Base-by-base conservation (phyloP, 2,329 filamentous ascomycete species). In the Nannizziopsis arthrosporioides region DNA sequence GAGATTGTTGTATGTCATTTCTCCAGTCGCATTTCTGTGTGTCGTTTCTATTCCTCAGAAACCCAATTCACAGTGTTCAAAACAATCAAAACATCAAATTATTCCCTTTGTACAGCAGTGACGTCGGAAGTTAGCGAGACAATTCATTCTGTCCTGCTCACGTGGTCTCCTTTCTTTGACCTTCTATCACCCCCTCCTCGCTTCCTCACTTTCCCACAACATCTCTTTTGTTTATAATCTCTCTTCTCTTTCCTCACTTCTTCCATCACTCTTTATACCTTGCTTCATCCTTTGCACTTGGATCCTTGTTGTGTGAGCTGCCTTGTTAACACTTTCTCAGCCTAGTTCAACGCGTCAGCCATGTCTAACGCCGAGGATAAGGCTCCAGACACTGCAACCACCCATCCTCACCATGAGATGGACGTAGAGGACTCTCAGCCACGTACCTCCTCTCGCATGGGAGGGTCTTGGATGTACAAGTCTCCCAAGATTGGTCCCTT, bases 391-490 rank as follows among this genome's bases (percentile, higher is more conserved):
- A 22, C 45, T 7, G n/a, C 45, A 8, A 19, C 19, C 15, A 37
- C 14, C 41, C 38, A 37, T 22, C 45, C 45, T 3, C 10, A 18
- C 6, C 31, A 47, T 12, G 38, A 42, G 8, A 38, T 30, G 30
- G 22, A 15, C 17, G 8, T 34, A 12, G 19, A 31, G 12, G 37
- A 42, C 11, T 18, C 36, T 11, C 22, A 15, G 22, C 31, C 9
- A 32, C 32, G 17, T n/a, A 1, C 32, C 8, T 7, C 35, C 19
- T 32, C 40, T 22, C 19, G 15, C 31, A 14, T 7, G 3, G 47
- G 47, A 3, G 39, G 62, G 42, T 55, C 66, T 53, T 86, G 82
- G 82, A 81, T 80, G 68, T 86, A 88, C 72, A 79, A 75, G 59
- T 70, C 73, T 42, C 59, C 78, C 58, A 74, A 70, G 49, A 51